phyloP scores from a whole-genome alignment of 1,284 basidiomycete species.

The Sporisorium scitamineum region DNA sequence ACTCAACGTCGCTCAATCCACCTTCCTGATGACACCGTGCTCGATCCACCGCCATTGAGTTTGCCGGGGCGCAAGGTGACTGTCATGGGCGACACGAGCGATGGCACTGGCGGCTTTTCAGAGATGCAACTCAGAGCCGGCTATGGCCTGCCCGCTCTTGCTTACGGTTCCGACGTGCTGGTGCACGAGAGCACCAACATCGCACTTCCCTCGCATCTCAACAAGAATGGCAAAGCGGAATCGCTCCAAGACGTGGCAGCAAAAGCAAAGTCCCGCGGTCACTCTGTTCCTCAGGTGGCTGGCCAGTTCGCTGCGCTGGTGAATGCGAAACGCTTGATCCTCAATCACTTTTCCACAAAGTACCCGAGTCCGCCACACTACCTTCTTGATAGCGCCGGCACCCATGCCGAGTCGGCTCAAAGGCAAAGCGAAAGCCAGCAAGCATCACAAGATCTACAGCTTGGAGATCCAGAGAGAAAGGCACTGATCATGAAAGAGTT shows the following conservation, averaged over 20 bases:
- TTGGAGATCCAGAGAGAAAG: constrained; percentile 46
- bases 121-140: constrained; percentile 19
- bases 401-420: constrained; percentile 3
- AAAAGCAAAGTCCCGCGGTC: constrained; percentile 55
- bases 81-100: constrained; percentile 66
- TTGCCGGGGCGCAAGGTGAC: constrained; percentile 62
- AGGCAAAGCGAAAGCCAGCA: constrained; percentile 1
- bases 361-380: constrained; percentile 53
- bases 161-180: constrained; percentile 57
- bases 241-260: constrained; percentile 40
- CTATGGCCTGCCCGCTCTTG: constrained; percentile 24
- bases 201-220: constrained; percentile 50
- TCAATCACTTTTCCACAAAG: constrained; percentile 66
- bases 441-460: constrained; percentile 13
- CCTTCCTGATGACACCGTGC: constrained; percentile 60
- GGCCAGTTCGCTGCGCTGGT: constrained; percentile 62
- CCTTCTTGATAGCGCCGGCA: constrained; percentile 32
- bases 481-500: constrained; percentile 53
- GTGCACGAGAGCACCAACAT: constrained; percentile 68
- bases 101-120: constrained; percentile 57
- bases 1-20: constrained; percentile 46
- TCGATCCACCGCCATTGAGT: constrained; percentile 59
- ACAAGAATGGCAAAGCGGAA: constrained; percentile 44
- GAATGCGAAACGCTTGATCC: constrained; percentile 49
- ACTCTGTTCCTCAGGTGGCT: constrained; percentile 63